Percentiles rank a stretch among this genome's conserved stretches.
Conservation (phyloP, 1,139 yeast genomes). For the Pichia kudriavzevii region DNA sequence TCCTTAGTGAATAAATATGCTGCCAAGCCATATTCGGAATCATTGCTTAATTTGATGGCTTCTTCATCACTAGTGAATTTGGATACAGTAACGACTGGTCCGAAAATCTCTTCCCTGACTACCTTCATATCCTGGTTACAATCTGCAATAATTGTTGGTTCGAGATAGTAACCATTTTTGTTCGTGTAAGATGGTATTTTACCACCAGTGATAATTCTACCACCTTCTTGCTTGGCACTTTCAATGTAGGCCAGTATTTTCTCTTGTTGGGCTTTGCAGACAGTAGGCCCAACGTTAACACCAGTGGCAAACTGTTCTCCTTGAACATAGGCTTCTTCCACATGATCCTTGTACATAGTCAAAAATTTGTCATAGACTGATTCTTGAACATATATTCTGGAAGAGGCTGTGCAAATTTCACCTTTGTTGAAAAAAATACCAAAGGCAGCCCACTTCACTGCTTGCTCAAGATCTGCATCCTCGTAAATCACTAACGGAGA, state of each 20-base stretch:
- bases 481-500: slow-evolving; percentile 48
- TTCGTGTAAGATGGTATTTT: slow-evolving; percentile 24
- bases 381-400: slow-evolving; percentile 44
- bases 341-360: slow-evolving; percentile 39
- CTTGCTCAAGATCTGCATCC: slow-evolving; percentile 53
- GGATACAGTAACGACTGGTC: slow-evolving; percentile 51
- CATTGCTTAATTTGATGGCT: slow-evolving; percentile 43
- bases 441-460: slow-evolving; percentile 52
- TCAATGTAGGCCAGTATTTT: slow-evolving; percentile 43
- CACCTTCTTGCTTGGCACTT: slow-evolving; percentile 50
- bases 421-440: slow-evolving; percentile 55
- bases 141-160: slow-evolving; percentile 51
- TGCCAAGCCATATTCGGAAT: slow-evolving; percentile 49
- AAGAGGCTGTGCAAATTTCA: slow-evolving; percentile 53
- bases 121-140: slow-evolving; percentile 46
- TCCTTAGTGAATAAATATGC: slow-evolving; percentile 50
- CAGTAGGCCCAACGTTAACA: slow-evolving; percentile 73
- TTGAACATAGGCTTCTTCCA: slow-evolving; percentile 44
- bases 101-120: slow-evolving; percentile 52
- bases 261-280: slow-evolving; percentile 55
- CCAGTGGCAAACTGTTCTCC: slow-evolving; percentile 49
- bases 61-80: slow-evolving; percentile 48
- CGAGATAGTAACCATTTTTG: slow-evolving; percentile 37
- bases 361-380: slow-evolving; percentile 36
- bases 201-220: slow-evolving; percentile 46